phyloP scores from a whole-genome alignment of 108 stramenopile species.

The Skeletonema tropicum region DNA sequence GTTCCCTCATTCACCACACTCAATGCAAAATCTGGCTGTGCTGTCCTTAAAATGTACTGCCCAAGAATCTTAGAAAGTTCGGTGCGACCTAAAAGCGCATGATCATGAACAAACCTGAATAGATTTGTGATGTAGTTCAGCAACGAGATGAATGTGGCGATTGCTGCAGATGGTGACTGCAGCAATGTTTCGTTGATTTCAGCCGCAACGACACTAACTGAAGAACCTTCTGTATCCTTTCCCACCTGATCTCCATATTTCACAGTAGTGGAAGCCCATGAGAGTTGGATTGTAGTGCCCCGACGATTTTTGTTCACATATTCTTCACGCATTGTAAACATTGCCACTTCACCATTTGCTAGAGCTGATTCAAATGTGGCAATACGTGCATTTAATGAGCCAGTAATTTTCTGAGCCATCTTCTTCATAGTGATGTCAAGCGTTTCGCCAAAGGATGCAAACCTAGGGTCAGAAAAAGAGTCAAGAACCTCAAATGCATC shows the following conservation, averaged over 20 bases:
- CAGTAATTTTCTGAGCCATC: conserved; percentile 17
- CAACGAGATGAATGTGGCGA: conserved; percentile 29
- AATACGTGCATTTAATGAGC: conserved; percentile 6
- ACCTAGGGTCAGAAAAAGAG: conserved; percentile 13
- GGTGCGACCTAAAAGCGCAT: conserved; percentile 51
- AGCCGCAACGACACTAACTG: conserved; percentile 9
- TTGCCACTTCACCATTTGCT: neutral
- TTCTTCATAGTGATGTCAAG: conserved; percentile 29
- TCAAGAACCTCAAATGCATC: conserved; percentile 42
- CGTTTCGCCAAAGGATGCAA: conserved; percentile 42
- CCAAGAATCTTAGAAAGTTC: conserved; percentile 59
- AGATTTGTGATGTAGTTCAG: conserved; percentile 51
- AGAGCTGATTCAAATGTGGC: conserved; percentile 17
- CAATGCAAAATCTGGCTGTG: conserved; percentile 45
- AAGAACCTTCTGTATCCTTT: neutral
- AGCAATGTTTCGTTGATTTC: conserved; percentile 24
- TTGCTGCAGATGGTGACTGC: conserved; percentile 16
- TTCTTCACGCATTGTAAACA: conserved; percentile 9
- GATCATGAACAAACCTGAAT: conserved; percentile 57
- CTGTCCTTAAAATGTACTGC: conserved; percentile 55
- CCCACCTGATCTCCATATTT: neutral
- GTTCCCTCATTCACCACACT: conserved; percentile 44
- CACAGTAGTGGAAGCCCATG: conserved; percentile 16
- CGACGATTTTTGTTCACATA: conserved; percentile 21
- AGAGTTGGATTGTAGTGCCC: conserved; percentile 29